Conservation (phyloP, 352 stramenopile species). For the Nothophytophthora sp. region DNA sequence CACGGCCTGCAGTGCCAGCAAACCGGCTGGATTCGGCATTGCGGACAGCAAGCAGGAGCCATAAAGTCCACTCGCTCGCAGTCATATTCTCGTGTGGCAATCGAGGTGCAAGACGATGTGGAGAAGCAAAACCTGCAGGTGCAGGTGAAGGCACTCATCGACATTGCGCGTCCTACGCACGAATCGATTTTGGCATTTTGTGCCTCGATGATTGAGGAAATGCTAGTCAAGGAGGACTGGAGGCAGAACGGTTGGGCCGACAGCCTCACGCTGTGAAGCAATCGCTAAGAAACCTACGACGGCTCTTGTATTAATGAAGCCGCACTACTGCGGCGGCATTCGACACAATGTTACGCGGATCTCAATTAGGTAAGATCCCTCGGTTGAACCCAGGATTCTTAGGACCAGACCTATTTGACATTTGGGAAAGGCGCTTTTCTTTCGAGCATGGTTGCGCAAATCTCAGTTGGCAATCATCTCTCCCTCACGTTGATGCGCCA, state of each 20-base stretch:
- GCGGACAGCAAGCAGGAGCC: background rate
- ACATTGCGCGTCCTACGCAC: conserved; percentile 27
- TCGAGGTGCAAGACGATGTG: conserved; percentile 31
- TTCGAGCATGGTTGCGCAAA: too few relatives aligned
- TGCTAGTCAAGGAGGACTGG: conserved; percentile 40
- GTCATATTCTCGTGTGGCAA: conserved; percentile 38
- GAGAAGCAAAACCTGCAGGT: conserved; percentile 24
- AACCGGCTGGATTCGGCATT: conserved; percentile 21
- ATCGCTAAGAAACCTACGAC: background rate
- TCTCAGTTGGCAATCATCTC: too few relatives aligned
- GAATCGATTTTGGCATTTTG: conserved; percentile 19
- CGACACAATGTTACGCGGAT: too few relatives aligned
- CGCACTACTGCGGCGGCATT: too few relatives aligned
- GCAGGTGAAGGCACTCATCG: conserved; percentile 19
- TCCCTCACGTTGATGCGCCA: too few relatives aligned
- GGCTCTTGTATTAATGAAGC: background rate
- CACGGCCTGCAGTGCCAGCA: conserved; percentile 20
- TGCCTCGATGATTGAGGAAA: conserved; percentile 21
- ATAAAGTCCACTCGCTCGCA: conserved; percentile 30
- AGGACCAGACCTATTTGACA: too few relatives aligned
- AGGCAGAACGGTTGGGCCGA: conserved; percentile 5
- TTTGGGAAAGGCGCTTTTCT: too few relatives aligned
- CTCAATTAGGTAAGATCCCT: too few relatives aligned
- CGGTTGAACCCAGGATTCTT: too few relatives aligned
- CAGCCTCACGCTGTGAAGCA: background rate